These are phyloP conservation scores for Ascochyta pisi DNA, from an alignment of 2,329 filamentous ascomycete genomes.

Conservation along the genomic window DNA sequence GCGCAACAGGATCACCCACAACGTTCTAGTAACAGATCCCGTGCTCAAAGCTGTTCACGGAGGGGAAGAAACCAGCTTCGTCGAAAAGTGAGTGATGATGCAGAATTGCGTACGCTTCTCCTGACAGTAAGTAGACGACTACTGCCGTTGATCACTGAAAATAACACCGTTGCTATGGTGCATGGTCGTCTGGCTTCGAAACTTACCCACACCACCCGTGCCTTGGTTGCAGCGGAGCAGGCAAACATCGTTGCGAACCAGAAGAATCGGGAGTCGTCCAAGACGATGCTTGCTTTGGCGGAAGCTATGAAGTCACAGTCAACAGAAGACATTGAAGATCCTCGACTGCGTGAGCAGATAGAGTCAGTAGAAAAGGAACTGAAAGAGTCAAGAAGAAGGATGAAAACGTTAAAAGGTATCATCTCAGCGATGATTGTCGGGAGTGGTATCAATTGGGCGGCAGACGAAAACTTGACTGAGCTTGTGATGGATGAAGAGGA, in stretches of 20 bases:
- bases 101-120: neutral
- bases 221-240: conserved; percentile 64
- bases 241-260: conserved; percentile 64
- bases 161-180: conserved; percentile 70
- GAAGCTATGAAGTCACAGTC: conserved; percentile 62
- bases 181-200: conserved; percentile 66
- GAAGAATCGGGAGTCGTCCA: conserved; percentile 69
- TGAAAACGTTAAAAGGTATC: conserved; percentile 78
- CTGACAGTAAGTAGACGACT: conserved; percentile 62
- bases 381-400: conserved; percentile 68
- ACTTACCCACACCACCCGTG: conserved; percentile 59
- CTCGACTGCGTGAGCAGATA: conserved; percentile 62
- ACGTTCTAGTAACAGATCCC: conserved; percentile 74
- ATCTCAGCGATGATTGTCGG: conserved; percentile 80
- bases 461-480: conserved; percentile 69
- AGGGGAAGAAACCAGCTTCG: conserved; percentile 66
- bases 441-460: conserved; percentile 82
- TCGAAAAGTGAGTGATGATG: conserved; percentile 67
- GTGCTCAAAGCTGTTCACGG: conserved; percentile 79
- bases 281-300: conserved; percentile 68
- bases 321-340: conserved; percentile 62
- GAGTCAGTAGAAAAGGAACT: conserved; percentile 65
- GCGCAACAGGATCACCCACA: conserved; percentile 72
- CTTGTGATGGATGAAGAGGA: conserved; percentile 74
- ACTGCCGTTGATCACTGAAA: conserved; percentile 68